These are phyloP conservation scores for Zasmidium cellare DNA, from an alignment of 2,329 filamentous ascomycete genomes.

Conservation along the genomic window DNA sequence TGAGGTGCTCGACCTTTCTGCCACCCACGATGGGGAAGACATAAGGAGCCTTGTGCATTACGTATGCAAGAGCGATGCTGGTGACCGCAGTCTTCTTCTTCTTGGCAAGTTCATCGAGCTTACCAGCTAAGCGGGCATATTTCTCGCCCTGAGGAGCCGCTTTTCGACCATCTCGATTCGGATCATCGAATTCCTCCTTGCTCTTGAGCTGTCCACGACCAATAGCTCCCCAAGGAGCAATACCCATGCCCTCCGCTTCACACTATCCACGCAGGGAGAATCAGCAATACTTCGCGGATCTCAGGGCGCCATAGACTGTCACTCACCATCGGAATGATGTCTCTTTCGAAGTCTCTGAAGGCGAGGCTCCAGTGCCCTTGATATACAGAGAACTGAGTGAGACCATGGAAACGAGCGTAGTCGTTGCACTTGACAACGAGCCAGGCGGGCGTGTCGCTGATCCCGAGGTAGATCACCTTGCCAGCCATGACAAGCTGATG, in stretches of 20 bases:
- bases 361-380: constrained; percentile 39
- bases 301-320: constrained; percentile 5
- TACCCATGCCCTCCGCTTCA: constrained; percentile 50
- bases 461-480: constrained; percentile 68
- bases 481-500: constrained; percentile 61
- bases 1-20: constrained; percentile 67
- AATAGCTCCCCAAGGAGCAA: constrained; percentile 58
- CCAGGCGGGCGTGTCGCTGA: constrained; percentile 71
- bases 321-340: constrained; percentile 46
- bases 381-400: constrained; percentile 44
- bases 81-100: constrained; percentile 58
- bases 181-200: constrained; percentile 27
- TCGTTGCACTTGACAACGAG: constrained; percentile 26
- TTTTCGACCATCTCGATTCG: constrained; percentile 39
- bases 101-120: constrained; percentile 61
- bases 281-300: too few relatives aligned
- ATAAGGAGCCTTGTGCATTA: constrained; percentile 25
- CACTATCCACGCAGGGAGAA: constrained; percentile 16
- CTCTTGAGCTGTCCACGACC: constrained; percentile 18
- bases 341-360: constrained; percentile 44
- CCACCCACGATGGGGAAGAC: constrained; percentile 72
- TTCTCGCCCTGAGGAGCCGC: constrained; percentile 37
- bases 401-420: constrained; percentile 58
- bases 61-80: constrained; percentile 53
- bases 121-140: constrained; percentile 53